Base-by-base conservation (phyloP, 306 rosid genomes). In the Corylus americana region DNA sequence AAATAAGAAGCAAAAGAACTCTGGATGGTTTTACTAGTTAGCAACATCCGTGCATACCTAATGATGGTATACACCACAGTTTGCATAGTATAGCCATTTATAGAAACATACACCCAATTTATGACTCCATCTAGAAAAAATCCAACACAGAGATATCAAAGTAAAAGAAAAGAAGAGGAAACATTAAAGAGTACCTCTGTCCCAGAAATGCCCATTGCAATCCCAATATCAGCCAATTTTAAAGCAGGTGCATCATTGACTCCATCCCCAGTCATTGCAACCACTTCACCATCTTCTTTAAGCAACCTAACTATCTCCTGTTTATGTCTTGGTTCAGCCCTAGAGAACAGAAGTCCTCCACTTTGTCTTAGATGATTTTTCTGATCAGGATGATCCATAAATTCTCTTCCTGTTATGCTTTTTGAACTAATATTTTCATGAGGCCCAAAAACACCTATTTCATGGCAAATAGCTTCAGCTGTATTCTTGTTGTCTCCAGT, bases 161-260 rank as follows among this genome's bases (percentile, higher is more conserved):
- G 9, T 14, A 70, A 42, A 68, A 9, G 57, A 75, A 67, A 76
- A 18, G 66, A 59, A 59, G 66, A 59, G 66, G 31, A 59, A 59
- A 25, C 66, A 3, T 11, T 16, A 53, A 53, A 53, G n/a, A 13
- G 39, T 85, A 94, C 98, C 97, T 92, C 98, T 11, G 98, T 95
- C 81, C 98, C 98, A 62, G 95, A 83, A 79, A 95, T 92, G 77
- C 98, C 98, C 98, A 95, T 95, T 74, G 98, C 98, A 85, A 95
- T 62, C 71, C 98, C 98, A 67, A 92, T 95, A 85, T 95, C 98
- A 81, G 98, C 98, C 75, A 95, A 86, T 85, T 95, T 95, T 73
- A 95, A 83, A 73, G 98, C 98, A 77, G 98, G 98, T 70, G 98
- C 98, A 82, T 95, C 98, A 83, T 95, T 95, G 70, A 92, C 97